Evolutionary conservation across 192 early-diverging fungal genomes (phyloP).

Genomic region (Chytriomyces sp.): DNA sequence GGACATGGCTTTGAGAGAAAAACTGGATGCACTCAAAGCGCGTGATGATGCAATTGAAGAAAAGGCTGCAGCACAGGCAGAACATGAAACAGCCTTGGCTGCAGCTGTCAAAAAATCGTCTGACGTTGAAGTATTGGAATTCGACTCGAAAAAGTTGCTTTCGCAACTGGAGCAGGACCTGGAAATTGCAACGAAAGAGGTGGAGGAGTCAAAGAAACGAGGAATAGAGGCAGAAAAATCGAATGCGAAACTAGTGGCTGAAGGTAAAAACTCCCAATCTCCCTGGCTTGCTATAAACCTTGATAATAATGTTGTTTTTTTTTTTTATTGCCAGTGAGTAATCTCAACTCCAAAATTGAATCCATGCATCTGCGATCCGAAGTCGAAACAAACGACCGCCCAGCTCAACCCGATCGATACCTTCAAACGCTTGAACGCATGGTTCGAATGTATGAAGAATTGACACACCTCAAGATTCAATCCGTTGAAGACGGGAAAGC

Average conservation of each 20-base stretch:
- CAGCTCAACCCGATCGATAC: constrained; percentile 39
- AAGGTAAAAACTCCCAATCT: neutral
- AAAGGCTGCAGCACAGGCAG: neutral
- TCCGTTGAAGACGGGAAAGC: constrained; percentile 38
- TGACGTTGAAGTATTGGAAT: neutral
- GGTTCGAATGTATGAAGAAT: constrained; percentile 48
- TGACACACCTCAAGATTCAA: constrained; percentile 45
- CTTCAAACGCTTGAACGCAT: constrained; percentile 43
- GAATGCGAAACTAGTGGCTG: neutral
- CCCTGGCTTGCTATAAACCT: neutral
- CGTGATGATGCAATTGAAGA: neutral
- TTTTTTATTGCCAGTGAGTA: constrained; percentile 10
- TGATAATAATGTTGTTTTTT: neutral
- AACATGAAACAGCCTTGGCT: neutral
- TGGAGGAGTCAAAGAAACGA: neutral
- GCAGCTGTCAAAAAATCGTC: neutral
- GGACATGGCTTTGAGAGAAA: neutral
- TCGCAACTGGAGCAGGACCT: neutral
- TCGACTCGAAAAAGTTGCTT: neutral
- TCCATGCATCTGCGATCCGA: neutral
- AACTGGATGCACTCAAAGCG: constrained; percentile 4
- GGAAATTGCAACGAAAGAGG: neutral
- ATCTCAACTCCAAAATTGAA: constrained; percentile 18
- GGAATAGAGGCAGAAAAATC: neutral
- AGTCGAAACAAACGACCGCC: constrained; percentile 8